These are phyloP conservation scores for Durotheca rogersii DNA, from an alignment of 495 filamentous ascomycete species.

Conservation along the genomic window DNA sequence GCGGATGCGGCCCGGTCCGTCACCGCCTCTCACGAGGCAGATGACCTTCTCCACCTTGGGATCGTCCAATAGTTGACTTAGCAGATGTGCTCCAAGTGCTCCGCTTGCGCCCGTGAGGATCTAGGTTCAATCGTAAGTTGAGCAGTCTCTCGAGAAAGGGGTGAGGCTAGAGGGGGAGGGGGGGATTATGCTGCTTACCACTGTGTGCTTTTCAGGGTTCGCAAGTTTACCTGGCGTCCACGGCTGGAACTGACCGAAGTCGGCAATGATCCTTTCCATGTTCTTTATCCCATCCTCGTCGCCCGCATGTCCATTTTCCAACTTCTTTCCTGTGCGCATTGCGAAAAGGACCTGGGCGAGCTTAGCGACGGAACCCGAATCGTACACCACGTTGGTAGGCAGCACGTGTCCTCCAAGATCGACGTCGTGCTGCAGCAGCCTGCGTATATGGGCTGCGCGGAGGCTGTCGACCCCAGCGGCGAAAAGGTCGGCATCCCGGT, in stretches of 20 bases:
- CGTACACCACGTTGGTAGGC: constrained; percentile 53
- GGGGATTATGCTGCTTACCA: constrained; percentile 38
- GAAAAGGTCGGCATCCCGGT: constrained; percentile 53
- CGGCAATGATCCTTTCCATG: constrained; percentile 51
- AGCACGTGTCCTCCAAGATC: constrained; percentile 39
- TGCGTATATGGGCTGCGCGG: constrained; percentile 58
- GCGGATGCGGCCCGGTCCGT: constrained; percentile 35
- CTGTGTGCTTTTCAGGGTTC: constrained; percentile 36
- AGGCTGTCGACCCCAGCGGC: constrained; percentile 60
- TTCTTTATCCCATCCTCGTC: constrained; percentile 35
- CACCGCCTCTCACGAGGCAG: constrained; percentile 53
- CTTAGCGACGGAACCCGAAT: constrained; percentile 48
- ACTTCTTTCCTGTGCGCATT: constrained; percentile 34
- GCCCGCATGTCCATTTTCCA: neutral
- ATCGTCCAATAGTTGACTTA: constrained; percentile 49
- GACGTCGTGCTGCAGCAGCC: constrained; percentile 50
- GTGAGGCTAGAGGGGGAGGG: neutral
- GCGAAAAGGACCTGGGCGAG: constrained; percentile 50
- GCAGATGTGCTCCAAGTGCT: constrained; percentile 56
- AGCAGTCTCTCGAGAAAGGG: too few relatives aligned
- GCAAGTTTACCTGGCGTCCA: constrained; percentile 36
- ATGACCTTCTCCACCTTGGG: constrained; percentile 48
- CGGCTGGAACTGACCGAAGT: constrained; percentile 48
- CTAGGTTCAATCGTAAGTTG: constrained; percentile 31
- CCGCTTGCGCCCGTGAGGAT: constrained; percentile 63